Percentiles rank a stretch among this genome's conserved stretches.
Conservation (phyloP, 352 stramenopile species). For the Phytopythium mirpurense region DNA sequence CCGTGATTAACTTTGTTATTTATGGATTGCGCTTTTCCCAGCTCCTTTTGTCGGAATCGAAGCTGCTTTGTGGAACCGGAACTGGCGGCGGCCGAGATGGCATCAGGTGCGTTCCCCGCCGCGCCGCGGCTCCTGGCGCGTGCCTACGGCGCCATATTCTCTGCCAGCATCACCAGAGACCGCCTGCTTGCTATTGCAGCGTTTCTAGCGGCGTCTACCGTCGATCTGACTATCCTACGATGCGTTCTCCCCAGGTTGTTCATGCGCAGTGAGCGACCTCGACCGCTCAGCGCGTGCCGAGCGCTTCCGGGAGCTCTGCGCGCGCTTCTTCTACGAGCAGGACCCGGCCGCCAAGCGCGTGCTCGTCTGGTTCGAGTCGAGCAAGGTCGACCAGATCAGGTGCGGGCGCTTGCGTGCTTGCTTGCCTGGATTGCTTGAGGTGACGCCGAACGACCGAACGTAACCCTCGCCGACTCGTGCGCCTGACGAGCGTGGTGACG, state of each 20-base stretch:
- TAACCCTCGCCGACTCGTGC: no score
- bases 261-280: conserved; percentile 23
- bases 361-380: conserved; percentile 60
- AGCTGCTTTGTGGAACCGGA: no score
- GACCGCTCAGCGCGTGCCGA: conserved; percentile 25
- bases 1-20: not conserved
- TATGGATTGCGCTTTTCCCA: no score
- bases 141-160: not conserved
- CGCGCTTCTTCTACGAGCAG: conserved; percentile 57
- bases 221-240: not conserved
- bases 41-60: no score
- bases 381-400: conserved; percentile 63
- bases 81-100: not conserved
- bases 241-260: conserved; percentile 16
- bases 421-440: no score
- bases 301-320: conserved; percentile 53
- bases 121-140: not conserved
- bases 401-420: conserved; percentile 5
- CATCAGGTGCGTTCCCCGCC: not conserved
- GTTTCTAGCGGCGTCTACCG: not conserved
- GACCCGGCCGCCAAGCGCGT: conserved; percentile 55
- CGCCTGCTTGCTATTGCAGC: not conserved
- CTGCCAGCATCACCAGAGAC: not conserved
- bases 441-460: no score
- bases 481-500: no score